phyloP scores from a whole-genome alignment of 352 stramenopile species.

The Phytophthora tubulina region DNA sequence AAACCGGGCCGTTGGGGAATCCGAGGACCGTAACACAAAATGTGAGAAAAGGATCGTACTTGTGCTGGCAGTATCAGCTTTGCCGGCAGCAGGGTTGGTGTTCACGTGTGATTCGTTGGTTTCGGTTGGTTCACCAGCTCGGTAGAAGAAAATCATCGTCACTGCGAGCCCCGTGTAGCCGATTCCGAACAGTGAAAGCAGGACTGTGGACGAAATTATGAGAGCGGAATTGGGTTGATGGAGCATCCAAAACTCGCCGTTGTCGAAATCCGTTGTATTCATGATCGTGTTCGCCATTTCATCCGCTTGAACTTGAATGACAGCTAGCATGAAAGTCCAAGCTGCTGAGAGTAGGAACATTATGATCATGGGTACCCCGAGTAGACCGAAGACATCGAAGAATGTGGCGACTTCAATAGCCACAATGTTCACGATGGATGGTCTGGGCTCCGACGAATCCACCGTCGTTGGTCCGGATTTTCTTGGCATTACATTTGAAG shows the following conservation, averaged over 20 bases:
- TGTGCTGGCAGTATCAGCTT: no score
- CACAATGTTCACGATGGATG: not conserved
- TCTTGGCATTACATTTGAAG: no score
- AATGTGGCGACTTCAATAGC: slow-evolving; percentile 30
- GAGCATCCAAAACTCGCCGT: slow-evolving; percentile 59
- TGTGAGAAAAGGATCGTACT: not conserved
- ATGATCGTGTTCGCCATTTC: slow-evolving; percentile 49
- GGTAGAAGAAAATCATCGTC: slow-evolving; percentile 45
- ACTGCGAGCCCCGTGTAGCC: slow-evolving; percentile 47
- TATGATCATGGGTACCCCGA: slow-evolving; percentile 50
- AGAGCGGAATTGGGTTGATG: slow-evolving; percentile 25
- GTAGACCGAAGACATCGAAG: slow-evolving; percentile 44
- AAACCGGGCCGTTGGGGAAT: no score
- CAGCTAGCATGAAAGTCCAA: slow-evolving; percentile 44
- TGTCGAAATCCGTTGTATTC: slow-evolving; percentile 50
- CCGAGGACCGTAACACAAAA: no score
- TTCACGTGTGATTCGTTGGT: no score
- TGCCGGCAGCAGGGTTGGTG: no score
- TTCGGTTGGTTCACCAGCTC: no score
- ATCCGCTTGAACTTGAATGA: slow-evolving; percentile 47
- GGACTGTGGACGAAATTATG: slow-evolving; percentile 23
- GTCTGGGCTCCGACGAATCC: not conserved
- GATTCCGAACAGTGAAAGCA: slow-evolving; percentile 42
- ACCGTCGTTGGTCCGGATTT: no score
- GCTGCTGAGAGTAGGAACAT: slow-evolving; percentile 43